Evolutionary conservation across 495 filamentous ascomycete genomes (phyloP).

Genomic region (Talaromyces liani): DNA sequence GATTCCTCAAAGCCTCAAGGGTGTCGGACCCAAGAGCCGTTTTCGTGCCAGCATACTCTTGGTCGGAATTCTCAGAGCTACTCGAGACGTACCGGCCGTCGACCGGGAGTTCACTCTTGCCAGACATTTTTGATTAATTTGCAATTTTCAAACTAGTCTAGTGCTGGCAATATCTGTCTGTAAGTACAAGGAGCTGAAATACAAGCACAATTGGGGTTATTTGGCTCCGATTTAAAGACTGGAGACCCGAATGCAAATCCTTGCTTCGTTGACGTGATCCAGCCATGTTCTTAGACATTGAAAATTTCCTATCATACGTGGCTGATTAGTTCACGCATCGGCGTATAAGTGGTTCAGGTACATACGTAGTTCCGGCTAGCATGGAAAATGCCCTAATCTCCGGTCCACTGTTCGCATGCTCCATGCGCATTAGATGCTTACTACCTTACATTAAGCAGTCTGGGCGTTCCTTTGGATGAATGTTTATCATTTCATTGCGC

Average conservation of each 20-base stretch:
- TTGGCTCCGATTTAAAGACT: not conserved
- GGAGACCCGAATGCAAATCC: not conserved
- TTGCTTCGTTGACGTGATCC: not conserved
- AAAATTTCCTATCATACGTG: not conserved
- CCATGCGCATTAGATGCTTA: not conserved
- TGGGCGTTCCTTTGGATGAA: not conserved
- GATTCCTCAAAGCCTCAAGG: not conserved
- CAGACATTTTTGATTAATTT: not conserved
- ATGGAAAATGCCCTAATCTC: not conserved
- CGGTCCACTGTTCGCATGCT: not conserved
- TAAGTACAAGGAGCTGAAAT: not conserved
- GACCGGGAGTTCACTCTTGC: not conserved
- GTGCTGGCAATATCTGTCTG: not conserved
- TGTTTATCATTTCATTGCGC: not conserved
- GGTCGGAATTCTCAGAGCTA: not conserved
- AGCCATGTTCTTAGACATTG: conserved; percentile 1
- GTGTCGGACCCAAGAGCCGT: not conserved
- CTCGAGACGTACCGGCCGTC: not conserved
- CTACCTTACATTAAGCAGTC: not conserved
- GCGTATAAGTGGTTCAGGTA: not conserved
- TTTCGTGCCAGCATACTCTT: conserved; percentile 12
- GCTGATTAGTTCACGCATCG: not conserved
- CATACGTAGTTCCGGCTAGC: not conserved
- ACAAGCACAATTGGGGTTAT: not conserved
- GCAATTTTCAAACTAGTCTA: not conserved